A percentile compares a stretch with the other conserved stretches of the same genome.
These are phyloP conservation scores for Solanum ahanhuiri DNA, from an alignment of 257 asterid genomes.

Conservation along the genomic window DNA sequence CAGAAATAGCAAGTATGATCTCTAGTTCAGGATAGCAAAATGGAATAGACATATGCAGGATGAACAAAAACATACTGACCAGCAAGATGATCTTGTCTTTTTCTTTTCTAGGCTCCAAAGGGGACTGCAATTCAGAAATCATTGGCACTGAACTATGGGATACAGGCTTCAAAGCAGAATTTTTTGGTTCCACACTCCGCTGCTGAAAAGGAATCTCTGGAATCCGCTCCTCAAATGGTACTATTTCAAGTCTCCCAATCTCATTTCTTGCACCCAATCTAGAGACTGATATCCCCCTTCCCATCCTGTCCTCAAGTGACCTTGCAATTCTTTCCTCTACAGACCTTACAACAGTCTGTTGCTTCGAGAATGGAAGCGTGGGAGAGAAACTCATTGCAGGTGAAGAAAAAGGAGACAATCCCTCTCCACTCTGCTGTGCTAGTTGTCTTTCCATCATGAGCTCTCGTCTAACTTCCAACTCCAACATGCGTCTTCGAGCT, in stretches of 20 bases:
- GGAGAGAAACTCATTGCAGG: conserved; percentile 6
- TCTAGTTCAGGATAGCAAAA: background rate
- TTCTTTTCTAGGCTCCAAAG: conserved; percentile 9
- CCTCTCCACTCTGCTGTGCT: conserved; percentile 13
- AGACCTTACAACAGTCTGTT: conserved; percentile 15
- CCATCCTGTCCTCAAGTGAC: conserved; percentile 12
- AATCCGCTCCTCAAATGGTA: conserved; percentile 23
- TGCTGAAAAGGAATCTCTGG: conserved; percentile 7
- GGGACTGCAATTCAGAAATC: conserved; percentile 14
- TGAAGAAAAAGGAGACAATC: conserved; percentile 13
- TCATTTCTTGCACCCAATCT: conserved; percentile 15
- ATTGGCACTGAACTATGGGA: conserved; percentile 5
- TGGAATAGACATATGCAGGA: background rate
- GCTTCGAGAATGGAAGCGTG: conserved; percentile 1
- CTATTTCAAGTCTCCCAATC: conserved; percentile 8
- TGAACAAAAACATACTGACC: conserved; percentile 31
- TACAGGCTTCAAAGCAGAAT: conserved; percentile 13
- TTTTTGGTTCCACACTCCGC: conserved; percentile 8
- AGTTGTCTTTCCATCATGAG: conserved; percentile 37
- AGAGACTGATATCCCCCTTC: background rate
- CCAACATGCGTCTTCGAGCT: conserved; percentile 35
- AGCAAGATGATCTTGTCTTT: conserved; percentile 24
- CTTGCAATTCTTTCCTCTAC: conserved; percentile 20
- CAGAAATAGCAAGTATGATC: background rate
- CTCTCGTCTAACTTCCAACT: conserved; percentile 58